Percentiles rank a stretch among this genome's conserved stretches.
Evolutionary conservation across 176 grass and related monocot genomes (phyloP).

Genomic region (Aegilops bicornis): DNA sequence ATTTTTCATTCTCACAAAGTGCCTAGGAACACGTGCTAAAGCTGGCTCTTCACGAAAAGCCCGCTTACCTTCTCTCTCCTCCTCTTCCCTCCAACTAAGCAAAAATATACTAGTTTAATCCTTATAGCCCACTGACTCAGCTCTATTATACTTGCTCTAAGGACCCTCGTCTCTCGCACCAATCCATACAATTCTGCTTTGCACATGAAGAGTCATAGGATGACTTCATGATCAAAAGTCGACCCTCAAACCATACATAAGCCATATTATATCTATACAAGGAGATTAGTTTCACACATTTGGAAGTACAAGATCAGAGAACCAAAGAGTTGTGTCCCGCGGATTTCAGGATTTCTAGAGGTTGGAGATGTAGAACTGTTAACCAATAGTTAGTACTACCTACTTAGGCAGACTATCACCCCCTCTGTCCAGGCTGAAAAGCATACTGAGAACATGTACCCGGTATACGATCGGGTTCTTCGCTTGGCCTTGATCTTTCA

Average conservation of each 20-base stretch:
- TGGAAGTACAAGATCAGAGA: neutral
- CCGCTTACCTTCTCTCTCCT: too few relatives aligned
- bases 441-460: conserved; percentile 15
- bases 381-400: neutral
- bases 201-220: too few relatives aligned
- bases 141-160: too few relatives aligned
- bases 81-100: too few relatives aligned
- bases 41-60: too few relatives aligned
- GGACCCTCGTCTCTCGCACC: too few relatives aligned
- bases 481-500: conserved; percentile 38
- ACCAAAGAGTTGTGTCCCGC: neutral
- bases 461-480: conserved; percentile 26
- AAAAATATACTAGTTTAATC: too few relatives aligned
- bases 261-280: neutral
- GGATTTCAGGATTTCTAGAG: neutral
- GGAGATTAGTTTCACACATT: neutral
- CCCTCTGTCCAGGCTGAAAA: neutral
- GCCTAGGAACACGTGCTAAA: too few relatives aligned
- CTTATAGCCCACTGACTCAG: too few relatives aligned
- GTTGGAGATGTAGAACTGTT: neutral
- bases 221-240: too few relatives aligned
- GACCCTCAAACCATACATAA: neutral
- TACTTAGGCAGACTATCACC: neutral
- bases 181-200: too few relatives aligned
- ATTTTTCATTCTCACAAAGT: too few relatives aligned